These are phyloP conservation scores for Sporothrix variecibatus DNA, from an alignment of 2,329 filamentous ascomycete genomes.

Conservation along the genomic window DNA sequence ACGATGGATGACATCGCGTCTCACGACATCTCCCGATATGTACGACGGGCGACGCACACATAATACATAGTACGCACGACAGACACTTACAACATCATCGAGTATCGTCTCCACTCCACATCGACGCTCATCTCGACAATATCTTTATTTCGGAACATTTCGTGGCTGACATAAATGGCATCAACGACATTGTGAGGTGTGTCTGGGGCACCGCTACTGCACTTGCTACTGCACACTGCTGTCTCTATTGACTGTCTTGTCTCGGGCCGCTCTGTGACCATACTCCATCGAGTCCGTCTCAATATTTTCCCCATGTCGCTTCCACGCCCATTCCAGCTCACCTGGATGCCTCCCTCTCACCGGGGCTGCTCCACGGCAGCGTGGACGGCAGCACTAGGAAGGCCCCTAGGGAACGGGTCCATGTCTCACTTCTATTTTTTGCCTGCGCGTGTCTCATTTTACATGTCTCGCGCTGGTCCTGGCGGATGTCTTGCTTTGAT, in stretches of 20 bases:
- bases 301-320: background rate
- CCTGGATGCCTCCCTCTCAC: background rate
- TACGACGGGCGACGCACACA: background rate
- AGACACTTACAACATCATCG: background rate
- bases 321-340: conserved; percentile 1
- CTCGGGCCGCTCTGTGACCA: conserved; percentile 12
- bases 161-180: background rate
- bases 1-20: background rate
- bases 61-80: background rate
- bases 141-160: conserved; percentile 12
- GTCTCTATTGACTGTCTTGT: conserved; percentile 16
- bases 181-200: background rate
- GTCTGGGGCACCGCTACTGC: conserved; percentile 10
- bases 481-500: conserved; percentile 18
- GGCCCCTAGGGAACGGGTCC: background rate
- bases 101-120: background rate
- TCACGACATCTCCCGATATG: background rate
- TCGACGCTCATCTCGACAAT: background rate
- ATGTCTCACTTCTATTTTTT: conserved; percentile 17
- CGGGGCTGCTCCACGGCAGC: conserved; percentile 3
- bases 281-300: background rate
- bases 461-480: conserved; percentile 9
- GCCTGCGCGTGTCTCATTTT: conserved; percentile 8
- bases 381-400: background rate
- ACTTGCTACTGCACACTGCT: conserved; percentile 10